These are phyloP conservation scores for Golubevia pallescens DNA, from an alignment of 1,284 basidiomycete species.

Conservation along the genomic window DNA sequence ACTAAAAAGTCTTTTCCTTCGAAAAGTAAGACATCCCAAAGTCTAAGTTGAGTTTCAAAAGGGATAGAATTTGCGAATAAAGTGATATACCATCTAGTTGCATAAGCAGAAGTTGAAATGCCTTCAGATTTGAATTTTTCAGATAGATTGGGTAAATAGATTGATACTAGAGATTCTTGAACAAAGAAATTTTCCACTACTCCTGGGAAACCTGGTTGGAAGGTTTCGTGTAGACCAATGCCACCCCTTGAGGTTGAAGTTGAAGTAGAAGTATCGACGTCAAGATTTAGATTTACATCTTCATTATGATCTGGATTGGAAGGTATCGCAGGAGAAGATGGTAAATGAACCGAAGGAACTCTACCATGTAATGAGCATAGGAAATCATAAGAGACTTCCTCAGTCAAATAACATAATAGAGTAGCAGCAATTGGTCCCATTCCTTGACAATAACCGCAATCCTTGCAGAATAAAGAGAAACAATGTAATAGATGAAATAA, in stretches of 20 bases:
- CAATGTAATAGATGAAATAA: slow-evolving; percentile 11
- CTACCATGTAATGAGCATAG: too few relatives aligned
- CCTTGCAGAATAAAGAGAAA: slow-evolving; percentile 68
- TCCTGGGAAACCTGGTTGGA: slow-evolving; percentile 93
- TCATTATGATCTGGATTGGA: not conserved
- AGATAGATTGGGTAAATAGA: slow-evolving; percentile 86
- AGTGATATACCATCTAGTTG: slow-evolving; percentile 99
- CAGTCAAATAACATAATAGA: slow-evolving; percentile 88
- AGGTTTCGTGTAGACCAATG: slow-evolving; percentile 73
- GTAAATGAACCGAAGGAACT: too few relatives aligned
- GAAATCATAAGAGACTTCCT: slow-evolving; percentile 67
- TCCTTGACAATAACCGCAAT: slow-evolving; percentile 98
- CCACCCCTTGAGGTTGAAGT: not conserved
- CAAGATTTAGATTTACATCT: not conserved
- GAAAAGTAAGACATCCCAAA: slow-evolving; percentile 92
- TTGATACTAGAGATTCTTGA: slow-evolving; percentile 83
- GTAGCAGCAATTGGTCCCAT: slow-evolving; percentile 98
- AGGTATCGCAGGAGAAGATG: too few relatives aligned
- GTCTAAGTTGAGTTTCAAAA: slow-evolving; percentile 87
- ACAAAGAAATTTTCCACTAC: slow-evolving; percentile 91
- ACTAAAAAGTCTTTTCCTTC: slow-evolving; percentile 90
- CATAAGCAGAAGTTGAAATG: slow-evolving; percentile 91
- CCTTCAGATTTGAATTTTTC: slow-evolving; percentile 81
- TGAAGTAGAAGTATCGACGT: not conserved
- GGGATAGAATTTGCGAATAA: slow-evolving; percentile 88